Base-by-base conservation (phyloP, 2,329 filamentous ascomycete genomes). In the Stagonosporopsis rhizophila region DNA sequence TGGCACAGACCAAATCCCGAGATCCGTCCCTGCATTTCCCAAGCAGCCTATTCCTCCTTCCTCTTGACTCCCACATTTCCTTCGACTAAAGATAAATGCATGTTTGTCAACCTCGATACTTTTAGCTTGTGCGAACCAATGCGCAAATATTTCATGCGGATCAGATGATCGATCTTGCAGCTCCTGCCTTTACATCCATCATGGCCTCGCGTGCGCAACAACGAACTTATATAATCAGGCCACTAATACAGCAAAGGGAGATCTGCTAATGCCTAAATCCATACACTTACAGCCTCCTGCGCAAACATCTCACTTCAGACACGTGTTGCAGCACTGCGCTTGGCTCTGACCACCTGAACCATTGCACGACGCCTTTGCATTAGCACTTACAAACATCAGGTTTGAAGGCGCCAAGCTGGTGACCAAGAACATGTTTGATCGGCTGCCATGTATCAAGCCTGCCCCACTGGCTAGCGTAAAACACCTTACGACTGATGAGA, bases 401-500 rank as follows among this genome's bases (percentile, higher is more conserved):
- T 8, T 14, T 44, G 23, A 49, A 17, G 9, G 17, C 14, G 19
- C 40, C 44, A 45, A 37, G 44, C n/a, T n/a, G 20, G 38, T 19
- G 25, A 35, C 25, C 17, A 49, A n/a, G 41, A 53, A 49, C 39
- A 56, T 44, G 56, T 56, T 58, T 61, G 52, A 59, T 57, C 47
- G 44, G 34, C 58, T 50, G 51, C 51, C 50, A 56, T 53, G 56
- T 59, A 56, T 55, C 55, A 57, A 40, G 44, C 15, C n/a, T 47
- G 27, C 35, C 39, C 49, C 40, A 44, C 28, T 11, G 23, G 52
- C 32, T 61, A 58, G 60, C 52, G 61, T 51, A 64, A 66, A 67
- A 65, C 58, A 56, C 51, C 51, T 53, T 61, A 52, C 50, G 41
- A 61, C 65, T 63, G 57, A 67, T 42, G 40, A 56, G 49, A 22